Evolutionary conservation across 345 rosid genomes (phyloP), one percentile per base, ranked within the genome.

Genomic region (Ailanthus altissimus): DNA sequence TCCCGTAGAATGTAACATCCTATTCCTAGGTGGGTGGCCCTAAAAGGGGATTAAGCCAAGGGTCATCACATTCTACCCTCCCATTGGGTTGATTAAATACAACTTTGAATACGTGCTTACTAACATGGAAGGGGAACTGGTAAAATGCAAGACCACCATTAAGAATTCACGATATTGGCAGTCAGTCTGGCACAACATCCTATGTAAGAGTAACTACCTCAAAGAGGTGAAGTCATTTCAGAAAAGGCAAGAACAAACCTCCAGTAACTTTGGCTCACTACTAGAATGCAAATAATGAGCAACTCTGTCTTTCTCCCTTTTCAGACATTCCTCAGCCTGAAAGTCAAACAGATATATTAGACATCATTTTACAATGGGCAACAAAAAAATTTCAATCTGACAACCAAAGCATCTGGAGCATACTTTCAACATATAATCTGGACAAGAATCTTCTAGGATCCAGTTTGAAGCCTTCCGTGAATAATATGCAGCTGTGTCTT

Each of bases 391-490:
- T 26, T 64, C 12, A 9, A 43, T 71, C 58, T 15, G 60, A 75
- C 40, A 73, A 68, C 12, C 58, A 7, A 50, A 57, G 75, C 76
- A 72, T 38, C 43, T 67, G 21, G 59, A 26, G 49, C 69, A 73
- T 58, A 81, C 94, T 86, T 88, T 89, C 76, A 86, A 25, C 89
- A 86, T 82, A 78, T 89, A 89, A 60, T 84, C 89, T 26, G 90
- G 86, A 75, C 90, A 91, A 45, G 93, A 89, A 77, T 88, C 86
- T 18, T 85, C 88, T 46, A 81, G 61, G 60, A 89, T 86, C 94
- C 93, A 91, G 63, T n/a, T 84, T 58, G 93, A 82, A 49, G 94
- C 94, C 83, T 90, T 90, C 54, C 83, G 85, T 62, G 87, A 87
- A 84, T 90, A 91, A 83, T 89, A 89, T 2, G 86, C 80, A 54